These are phyloP conservation scores for Pleodorina starrii DNA, from an alignment of 139 green algal genomes.

Conservation along the genomic window DNA sequence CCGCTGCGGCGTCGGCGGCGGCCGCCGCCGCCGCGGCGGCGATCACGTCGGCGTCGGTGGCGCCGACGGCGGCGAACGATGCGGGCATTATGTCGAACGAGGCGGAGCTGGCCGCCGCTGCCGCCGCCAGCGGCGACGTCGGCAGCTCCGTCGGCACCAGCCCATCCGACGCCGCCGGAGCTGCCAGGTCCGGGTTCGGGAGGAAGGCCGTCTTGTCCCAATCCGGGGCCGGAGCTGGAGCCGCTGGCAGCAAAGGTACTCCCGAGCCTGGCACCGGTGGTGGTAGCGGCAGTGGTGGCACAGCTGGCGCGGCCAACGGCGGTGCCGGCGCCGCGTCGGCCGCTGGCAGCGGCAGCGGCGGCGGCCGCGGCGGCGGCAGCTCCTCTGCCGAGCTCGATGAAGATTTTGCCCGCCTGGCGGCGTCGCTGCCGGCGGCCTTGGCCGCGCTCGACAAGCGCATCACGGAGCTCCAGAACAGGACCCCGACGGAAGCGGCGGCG, in stretches of 20 bases:
- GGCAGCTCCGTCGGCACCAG: too few relatives aligned
- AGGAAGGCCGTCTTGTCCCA: background rate
- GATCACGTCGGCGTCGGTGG: too few relatives aligned
- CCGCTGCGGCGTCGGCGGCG: background rate
- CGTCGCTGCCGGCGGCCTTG: background rate
- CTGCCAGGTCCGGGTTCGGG: background rate
- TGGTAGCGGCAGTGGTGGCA: too few relatives aligned
- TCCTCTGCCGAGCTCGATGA: background rate
- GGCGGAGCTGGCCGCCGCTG: background rate
- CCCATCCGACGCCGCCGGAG: too few relatives aligned
- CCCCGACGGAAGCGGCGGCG: background rate
- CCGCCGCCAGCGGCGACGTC: background rate
- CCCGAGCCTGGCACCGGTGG: background rate
- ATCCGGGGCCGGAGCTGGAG: background rate
- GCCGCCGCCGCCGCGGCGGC: background rate
- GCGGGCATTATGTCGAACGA: background rate
- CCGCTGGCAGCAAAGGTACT: background rate
- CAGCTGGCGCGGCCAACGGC: too few relatives aligned
- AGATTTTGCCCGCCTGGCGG: background rate
- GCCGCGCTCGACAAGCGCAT: background rate
- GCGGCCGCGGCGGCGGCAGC: background rate
- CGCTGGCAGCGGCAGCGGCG: too few relatives aligned
- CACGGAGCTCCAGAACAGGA: background rate
- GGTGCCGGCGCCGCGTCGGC: too few relatives aligned
- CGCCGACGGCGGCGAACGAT: too few relatives aligned